phyloP scores from a whole-genome alignment of 139 green algal genomes.

The Tetraselmis striata region DNA sequence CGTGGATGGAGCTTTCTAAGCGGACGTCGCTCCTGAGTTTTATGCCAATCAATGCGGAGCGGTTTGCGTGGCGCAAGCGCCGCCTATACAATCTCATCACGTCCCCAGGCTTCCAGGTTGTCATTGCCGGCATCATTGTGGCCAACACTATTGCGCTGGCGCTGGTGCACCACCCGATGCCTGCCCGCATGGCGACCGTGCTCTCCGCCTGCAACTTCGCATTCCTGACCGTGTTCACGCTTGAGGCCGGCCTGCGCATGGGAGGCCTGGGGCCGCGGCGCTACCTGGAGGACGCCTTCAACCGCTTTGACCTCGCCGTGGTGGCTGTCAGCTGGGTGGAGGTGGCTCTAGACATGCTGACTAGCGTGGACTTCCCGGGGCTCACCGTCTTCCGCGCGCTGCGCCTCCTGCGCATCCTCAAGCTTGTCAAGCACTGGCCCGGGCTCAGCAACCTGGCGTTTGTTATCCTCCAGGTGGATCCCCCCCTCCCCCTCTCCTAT shows the following conservation, averaged over 20 bases:
- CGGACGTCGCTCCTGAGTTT: too few species aligned
- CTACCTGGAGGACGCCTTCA: background rate
- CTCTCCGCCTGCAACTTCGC: background rate
- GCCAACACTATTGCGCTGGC: slow-evolving; percentile 4
- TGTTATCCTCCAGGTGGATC: background rate
- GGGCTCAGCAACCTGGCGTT: slow-evolving; percentile 19
- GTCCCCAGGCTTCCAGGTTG: background rate
- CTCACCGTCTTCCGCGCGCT: slow-evolving; percentile 24
- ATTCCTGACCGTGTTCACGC: background rate
- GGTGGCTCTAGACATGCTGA: background rate
- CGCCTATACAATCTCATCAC: background rate
- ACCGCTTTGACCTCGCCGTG: background rate
- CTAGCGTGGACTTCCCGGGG: background rate
- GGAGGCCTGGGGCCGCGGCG: background rate
- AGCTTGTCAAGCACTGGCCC: slow-evolving; percentile 15
- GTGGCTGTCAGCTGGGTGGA: background rate
- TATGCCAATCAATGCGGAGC: background rate
- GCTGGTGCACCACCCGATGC: background rate
- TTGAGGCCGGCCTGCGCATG: background rate
- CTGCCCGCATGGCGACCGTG: background rate
- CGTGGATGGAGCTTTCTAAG: too few species aligned
- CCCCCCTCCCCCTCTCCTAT: too few species aligned
- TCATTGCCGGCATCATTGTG: background rate
- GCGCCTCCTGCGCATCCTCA: slow-evolving; percentile 28
- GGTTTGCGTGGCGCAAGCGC: background rate